These are phyloP conservation scores for Stylonectria norvegica DNA, from an alignment of 2,329 filamentous ascomycete genomes.

Conservation along the genomic window DNA sequence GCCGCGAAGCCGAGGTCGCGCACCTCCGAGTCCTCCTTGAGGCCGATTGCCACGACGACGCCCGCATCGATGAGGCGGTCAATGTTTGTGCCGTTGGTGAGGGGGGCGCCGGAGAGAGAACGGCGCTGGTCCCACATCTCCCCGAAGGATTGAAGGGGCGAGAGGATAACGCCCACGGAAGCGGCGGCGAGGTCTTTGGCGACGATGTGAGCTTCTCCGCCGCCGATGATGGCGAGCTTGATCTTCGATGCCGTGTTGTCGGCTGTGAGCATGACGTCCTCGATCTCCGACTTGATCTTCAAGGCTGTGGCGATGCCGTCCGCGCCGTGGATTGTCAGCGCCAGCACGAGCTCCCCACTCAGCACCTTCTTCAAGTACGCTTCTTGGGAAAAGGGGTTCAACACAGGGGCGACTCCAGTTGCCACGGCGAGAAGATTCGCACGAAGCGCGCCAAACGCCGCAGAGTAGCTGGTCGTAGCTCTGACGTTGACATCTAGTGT, in stretches of 20 bases:
- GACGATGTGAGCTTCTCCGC: conserved; percentile 59
- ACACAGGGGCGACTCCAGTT: conserved; percentile 30
- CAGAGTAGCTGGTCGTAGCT: conserved; percentile 51
- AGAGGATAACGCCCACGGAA: conserved; percentile 56
- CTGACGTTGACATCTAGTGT: conserved; percentile 44
- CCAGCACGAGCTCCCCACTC: conserved; percentile 51
- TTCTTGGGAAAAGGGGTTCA: conserved; percentile 45
- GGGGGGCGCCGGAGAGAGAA: conserved; percentile 59
- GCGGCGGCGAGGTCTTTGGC: conserved; percentile 56
- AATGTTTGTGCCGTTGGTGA: conserved; percentile 62
- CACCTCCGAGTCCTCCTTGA: conserved; percentile 60
- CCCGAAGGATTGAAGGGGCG: conserved; percentile 55
- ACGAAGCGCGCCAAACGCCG: conserved; percentile 50
- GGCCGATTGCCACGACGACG: conserved; percentile 55
- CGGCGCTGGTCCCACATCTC: conserved; percentile 59
- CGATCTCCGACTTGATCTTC: conserved; percentile 55
- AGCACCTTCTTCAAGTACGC: conserved; percentile 54
- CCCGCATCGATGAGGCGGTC: conserved; percentile 57
- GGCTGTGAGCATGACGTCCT: conserved; percentile 34
- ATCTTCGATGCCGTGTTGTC: conserved; percentile 31
- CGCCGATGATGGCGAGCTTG: conserved; percentile 57
- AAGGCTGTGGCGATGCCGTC: conserved; percentile 60
- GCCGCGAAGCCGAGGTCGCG: conserved; percentile 58
- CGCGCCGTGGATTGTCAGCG: conserved; percentile 58
- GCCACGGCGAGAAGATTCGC: conserved; percentile 53